Conservation (phyloP, 164 flowering plant species). For the Sextonia rubra region DNA sequence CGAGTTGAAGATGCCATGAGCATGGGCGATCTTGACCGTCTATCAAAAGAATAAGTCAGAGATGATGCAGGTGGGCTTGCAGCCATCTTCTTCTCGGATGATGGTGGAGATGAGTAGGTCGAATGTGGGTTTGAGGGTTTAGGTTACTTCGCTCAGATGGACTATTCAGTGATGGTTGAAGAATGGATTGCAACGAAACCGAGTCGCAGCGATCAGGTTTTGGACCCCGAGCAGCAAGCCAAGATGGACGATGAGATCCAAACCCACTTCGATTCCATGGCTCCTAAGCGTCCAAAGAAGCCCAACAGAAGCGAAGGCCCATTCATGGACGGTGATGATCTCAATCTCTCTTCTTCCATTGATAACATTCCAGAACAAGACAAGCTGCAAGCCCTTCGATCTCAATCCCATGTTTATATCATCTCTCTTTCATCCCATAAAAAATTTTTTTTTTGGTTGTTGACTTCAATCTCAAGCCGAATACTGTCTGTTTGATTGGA, state of each 20-base stretch:
- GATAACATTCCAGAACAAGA: conserved; percentile 42
- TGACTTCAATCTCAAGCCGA: too few relatives aligned
- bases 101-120: conserved; percentile 1
- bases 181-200: conserved; percentile 36
- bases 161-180: not conserved
- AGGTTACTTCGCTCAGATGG: conserved; percentile 5
- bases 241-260: conserved; percentile 37
- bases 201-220: conserved; percentile 72
- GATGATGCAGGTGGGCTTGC: conserved; percentile 11
- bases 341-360: not conserved
- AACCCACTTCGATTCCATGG: conserved; percentile 50
- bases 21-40: conserved; percentile 6
- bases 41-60: conserved; percentile 12
- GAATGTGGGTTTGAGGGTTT: conserved; percentile 13
- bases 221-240: conserved; percentile 42
- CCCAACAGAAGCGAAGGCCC: conserved; percentile 67
- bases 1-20: conserved; percentile 3
- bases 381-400: conserved; percentile 39
- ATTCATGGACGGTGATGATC: not conserved
- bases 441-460: too few relatives aligned
- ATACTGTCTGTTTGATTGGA: too few relatives aligned
- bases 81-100: not conserved
- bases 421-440: not conserved
- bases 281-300: conserved; percentile 61
- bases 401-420: conserved; percentile 31